Percentiles rank a stretch among this genome's conserved stretches.
phyloP scores from a whole-genome alignment of 768 basidiomycete species.

The Lactarius pseudohatsudake region DNA sequence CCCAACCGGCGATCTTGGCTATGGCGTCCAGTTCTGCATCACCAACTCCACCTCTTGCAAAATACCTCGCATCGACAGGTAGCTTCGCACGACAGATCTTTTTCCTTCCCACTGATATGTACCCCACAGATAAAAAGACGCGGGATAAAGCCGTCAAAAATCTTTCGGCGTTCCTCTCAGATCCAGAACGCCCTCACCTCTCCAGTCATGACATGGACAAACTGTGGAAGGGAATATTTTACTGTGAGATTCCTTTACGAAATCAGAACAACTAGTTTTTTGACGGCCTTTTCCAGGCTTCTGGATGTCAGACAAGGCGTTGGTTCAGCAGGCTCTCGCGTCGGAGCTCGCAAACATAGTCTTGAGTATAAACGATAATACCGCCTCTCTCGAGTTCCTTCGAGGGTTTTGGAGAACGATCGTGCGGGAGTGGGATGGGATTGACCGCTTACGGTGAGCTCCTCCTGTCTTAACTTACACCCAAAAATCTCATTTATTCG shows the following conservation, averaged over 20 bases:
- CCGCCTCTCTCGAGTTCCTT: slow-evolving; percentile 71
- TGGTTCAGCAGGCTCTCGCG: slow-evolving; percentile 91
- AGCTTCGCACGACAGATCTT: slow-evolving; percentile 14
- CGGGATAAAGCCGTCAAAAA: slow-evolving; percentile 89
- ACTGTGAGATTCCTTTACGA: slow-evolving; percentile 55
- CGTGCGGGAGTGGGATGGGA: slow-evolving; percentile 90
- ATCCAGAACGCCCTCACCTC: slow-evolving; percentile 54
- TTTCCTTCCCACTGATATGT: background rate
- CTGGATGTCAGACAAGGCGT: slow-evolving; percentile 99
- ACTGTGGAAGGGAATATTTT: slow-evolving; percentile 97
- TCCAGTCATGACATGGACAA: slow-evolving; percentile 81
- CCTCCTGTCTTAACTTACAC: slow-evolving; percentile 30
- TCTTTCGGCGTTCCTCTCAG: slow-evolving; percentile 76
- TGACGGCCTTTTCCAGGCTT: slow-evolving; percentile 60
- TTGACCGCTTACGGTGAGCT: slow-evolving; percentile 80
- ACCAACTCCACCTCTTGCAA: slow-evolving; percentile 67
- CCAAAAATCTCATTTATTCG: background rate
- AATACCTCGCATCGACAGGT: slow-evolving; percentile 90
- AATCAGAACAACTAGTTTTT: background rate
- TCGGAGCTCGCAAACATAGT: slow-evolving; percentile 80
- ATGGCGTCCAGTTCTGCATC: slow-evolving; percentile 40
- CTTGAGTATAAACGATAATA: slow-evolving; percentile 58
- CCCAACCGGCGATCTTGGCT: slow-evolving; percentile 26
- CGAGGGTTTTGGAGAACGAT: slow-evolving; percentile 89
- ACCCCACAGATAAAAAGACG: slow-evolving; percentile 74